Percentiles rank a stretch among this genome's conserved stretches.
phyloP scores from a whole-genome alignment of 257 asterid species.

The Nicotiana noctiflora region DNA sequence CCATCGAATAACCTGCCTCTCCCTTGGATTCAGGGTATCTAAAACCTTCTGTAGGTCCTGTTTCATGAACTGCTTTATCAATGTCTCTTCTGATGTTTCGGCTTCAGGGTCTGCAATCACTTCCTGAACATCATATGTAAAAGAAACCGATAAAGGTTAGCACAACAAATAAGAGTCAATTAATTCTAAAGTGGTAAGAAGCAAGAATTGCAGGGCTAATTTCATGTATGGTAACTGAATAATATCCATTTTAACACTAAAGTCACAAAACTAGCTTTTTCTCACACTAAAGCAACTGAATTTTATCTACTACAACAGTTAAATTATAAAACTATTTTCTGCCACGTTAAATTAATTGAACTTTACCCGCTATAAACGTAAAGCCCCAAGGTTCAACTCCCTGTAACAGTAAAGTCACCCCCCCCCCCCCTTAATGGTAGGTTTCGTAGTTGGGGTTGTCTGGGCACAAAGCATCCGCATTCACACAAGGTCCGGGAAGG shows the following conservation, averaged over 20 bases:
- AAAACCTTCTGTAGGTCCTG: conserved; percentile 67
- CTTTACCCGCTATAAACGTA: not conserved
- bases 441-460: not conserved
- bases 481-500: too few relatives aligned
- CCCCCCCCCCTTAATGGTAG: not conserved
- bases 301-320: not conserved
- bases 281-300: not conserved
- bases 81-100: conserved; percentile 63
- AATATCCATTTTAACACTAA: not conserved
- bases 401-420: not conserved
- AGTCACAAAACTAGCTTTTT: not conserved
- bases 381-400: not conserved
- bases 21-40: conserved; percentile 64
- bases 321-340: not conserved
- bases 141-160: not conserved
- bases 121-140: conserved; percentile 33
- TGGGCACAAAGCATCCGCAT: too few relatives aligned
- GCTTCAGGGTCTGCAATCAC: conserved; percentile 79
- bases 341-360: not conserved
- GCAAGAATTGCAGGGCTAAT: not conserved
- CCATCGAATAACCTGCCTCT: conserved; percentile 65
- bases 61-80: conserved; percentile 68
- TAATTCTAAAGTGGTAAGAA: not conserved
- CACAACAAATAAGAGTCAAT: not conserved
- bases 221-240: not conserved